Evolutionary conservation across 108 stramenopile species (phyloP), one percentile per base, ranked within the genome.

Genomic region (Nannochloropsis gaditana): DNA sequence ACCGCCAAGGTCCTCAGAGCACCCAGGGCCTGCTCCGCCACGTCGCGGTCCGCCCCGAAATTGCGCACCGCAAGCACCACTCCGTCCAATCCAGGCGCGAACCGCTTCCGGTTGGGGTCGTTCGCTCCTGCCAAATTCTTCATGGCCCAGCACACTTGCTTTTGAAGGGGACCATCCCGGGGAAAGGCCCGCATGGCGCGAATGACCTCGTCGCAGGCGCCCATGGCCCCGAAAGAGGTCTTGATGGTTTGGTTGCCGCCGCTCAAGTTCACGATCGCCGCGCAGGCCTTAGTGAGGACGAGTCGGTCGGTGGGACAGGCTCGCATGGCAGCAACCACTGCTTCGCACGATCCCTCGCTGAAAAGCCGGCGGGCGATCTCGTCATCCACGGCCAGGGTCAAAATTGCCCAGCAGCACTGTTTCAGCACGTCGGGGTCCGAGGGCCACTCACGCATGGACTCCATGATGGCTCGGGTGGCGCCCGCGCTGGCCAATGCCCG

Each of bases 241-340:
- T 73, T 73, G 59, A 73, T 73, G 19, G 59, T 73, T n/a, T 73
- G 59, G 8, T 73, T 73, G 4, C 59, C 59, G 19, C 59, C 59
- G n/a, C 59, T 73, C 59, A 73, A 73, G n/a, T 73, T 73, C 59
- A 73, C 59, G n/a, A 73, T 73, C 59, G 59, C 59, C n/a, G 59
- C 59, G n/a, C 59, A 73, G 3, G 59, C 59, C 59, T 73, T 73
- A n/a, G 59, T 73, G 19, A 73, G n/a, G n/a, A 73, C 59, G 19
- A 73, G n/a, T 2, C 59, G 59, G n/a, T 73, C 59, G 19, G 59
- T 73, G 19, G 59, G 59, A n/a, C 59, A 73, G 59, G 59, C 59
- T n/a, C 59, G 59, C 59, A 73, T 73, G 5, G 59, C 59, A 15
- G 59, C 59, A 15, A 73, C 59, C 8, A 73, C 59, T 73, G 59